These are phyloP conservation scores for Trichoderma arundinaceum DNA, from an alignment of 2,329 filamentous ascomycete species.

Conservation along the genomic window DNA sequence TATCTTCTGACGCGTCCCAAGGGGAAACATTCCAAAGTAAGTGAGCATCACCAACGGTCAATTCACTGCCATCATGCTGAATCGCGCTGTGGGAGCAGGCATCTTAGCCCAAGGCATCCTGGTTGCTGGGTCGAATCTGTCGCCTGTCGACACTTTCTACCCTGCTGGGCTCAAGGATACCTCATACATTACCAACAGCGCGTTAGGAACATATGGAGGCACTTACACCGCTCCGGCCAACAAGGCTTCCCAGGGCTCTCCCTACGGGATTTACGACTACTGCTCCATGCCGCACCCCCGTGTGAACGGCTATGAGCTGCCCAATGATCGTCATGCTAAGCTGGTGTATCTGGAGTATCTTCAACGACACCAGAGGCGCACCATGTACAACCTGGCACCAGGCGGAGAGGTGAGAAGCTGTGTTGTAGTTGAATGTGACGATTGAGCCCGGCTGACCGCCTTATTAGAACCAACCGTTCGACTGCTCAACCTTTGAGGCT, in stretches of 20 bases:
- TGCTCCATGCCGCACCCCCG: slow-evolving; percentile 28
- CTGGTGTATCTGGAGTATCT: slow-evolving; percentile 27
- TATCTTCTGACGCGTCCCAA: slow-evolving; percentile 7
- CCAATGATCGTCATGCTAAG: slow-evolving; percentile 19
- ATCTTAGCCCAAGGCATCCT: slow-evolving; percentile 8
- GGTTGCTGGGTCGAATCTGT: slow-evolving; percentile 8
- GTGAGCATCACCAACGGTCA: neutral
- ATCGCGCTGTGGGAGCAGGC: neutral
- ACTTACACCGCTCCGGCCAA: slow-evolving; percentile 20
- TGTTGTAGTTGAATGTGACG: too few species aligned
- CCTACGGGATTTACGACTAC: slow-evolving; percentile 25
- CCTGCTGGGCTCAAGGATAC: slow-evolving; percentile 18
- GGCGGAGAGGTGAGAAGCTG: slow-evolving; percentile 18
- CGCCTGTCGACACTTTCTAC: slow-evolving; percentile 25
- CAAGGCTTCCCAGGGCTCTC: slow-evolving; percentile 19
- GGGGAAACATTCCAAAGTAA: neutral
- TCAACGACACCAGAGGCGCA: slow-evolving; percentile 26
- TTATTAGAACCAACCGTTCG: slow-evolving; percentile 23
- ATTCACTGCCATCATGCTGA: slow-evolving; percentile 18
- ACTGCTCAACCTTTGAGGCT: slow-evolving; percentile 24
- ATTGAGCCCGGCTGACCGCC: neutral
- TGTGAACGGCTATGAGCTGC: slow-evolving; percentile 22
- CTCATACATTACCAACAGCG: slow-evolving; percentile 24
- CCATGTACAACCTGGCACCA: slow-evolving; percentile 26
- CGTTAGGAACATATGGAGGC: slow-evolving; percentile 21